These are phyloP conservation scores for Pestalotiopsis sp. DNA, from an alignment of 2,329 filamentous ascomycete species.

Conservation along the genomic window DNA sequence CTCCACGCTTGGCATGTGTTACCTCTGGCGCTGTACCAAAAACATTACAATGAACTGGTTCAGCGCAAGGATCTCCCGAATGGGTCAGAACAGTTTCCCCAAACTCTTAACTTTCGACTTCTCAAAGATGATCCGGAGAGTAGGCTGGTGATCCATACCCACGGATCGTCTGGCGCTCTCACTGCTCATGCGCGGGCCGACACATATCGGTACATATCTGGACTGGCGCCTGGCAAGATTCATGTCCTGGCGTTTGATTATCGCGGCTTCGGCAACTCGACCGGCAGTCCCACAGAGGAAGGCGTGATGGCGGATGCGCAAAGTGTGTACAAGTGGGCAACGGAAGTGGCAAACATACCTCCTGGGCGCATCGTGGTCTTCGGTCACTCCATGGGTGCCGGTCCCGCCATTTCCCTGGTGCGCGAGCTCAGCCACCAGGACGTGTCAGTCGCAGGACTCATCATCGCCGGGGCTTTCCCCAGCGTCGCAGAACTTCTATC, in stretches of 20 bases:
- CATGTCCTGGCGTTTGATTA: slow-evolving; percentile 7
- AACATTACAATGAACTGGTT: not conserved
- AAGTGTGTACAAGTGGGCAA: not conserved
- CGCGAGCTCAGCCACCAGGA: not conserved
- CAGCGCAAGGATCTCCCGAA: not conserved
- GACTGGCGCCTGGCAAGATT: not conserved
- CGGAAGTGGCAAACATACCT: not conserved
- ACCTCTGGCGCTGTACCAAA: not conserved
- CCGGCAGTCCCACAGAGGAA: not conserved
- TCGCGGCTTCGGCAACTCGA: not conserved
- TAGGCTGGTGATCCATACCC: not conserved
- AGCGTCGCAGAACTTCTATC: not conserved
- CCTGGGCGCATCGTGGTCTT: slow-evolving; percentile 8
- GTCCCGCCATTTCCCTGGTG: not conserved
- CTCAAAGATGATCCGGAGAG: not conserved
- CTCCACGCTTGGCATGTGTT: slow-evolving; percentile 4
- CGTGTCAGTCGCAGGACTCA: not conserved
- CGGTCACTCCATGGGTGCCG: slow-evolving; percentile 5
- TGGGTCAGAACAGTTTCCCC: not conserved
- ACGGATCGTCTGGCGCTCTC: slow-evolving; percentile 1
- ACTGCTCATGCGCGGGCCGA: not conserved
- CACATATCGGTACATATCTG: not conserved
- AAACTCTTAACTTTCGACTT: not conserved
- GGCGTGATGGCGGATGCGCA: not conserved
- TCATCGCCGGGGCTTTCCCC: not conserved